Evolutionary conservation across 2,329 filamentous ascomycete genomes (phyloP), one percentile per base, ranked within the genome.

Genomic region (Monosporascus sp.): DNA sequence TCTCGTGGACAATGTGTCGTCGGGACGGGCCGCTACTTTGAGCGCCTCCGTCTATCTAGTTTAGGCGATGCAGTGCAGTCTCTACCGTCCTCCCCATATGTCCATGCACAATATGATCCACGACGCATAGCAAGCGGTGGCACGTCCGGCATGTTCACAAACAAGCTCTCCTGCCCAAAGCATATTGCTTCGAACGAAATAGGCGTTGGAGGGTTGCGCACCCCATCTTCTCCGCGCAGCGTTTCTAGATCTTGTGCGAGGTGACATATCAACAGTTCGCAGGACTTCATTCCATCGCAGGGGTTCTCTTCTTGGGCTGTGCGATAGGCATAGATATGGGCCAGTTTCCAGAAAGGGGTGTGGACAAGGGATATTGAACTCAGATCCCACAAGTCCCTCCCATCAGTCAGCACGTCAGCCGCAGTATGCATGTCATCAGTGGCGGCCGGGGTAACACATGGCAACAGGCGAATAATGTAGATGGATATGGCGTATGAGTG

Each of bases 191-290:
- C 58, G 50, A 52, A 57, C 55, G 50, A 51, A 56, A 55, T 58
- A 51, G 62, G 60, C 58, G 60, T 54, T 62, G 60, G 60, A 57
- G 56, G 60, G 61, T 62, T 60, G 62, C 59, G 65, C 63, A 67
- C 65, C 62, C 63, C 67, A 64, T 65, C 65, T 57, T 60, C 57
- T 53, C 55, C 64, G 63, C 63, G 66, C 65, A 65, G 63, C 57
- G 65, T 66, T 68, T 61, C 60, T 63, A 76, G 76, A 79, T 79
- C 75, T 77, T 75, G 77, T 79, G 69, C 63, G 66, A 78, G 72
- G 72, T 77, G 75, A 78, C 71, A 70, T 62, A 68, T 76, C 70
- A 72, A 65, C 66, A 66, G 56, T 55, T 55, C 51, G 61, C 60
- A 63, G 60, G 57, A 26, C 22, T 60, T 47, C 56, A n/a, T 60